These are phyloP conservation scores for Chlamydomonas sphaeroides DNA, from an alignment of 139 green algal genomes.

Conservation along the genomic window DNA sequence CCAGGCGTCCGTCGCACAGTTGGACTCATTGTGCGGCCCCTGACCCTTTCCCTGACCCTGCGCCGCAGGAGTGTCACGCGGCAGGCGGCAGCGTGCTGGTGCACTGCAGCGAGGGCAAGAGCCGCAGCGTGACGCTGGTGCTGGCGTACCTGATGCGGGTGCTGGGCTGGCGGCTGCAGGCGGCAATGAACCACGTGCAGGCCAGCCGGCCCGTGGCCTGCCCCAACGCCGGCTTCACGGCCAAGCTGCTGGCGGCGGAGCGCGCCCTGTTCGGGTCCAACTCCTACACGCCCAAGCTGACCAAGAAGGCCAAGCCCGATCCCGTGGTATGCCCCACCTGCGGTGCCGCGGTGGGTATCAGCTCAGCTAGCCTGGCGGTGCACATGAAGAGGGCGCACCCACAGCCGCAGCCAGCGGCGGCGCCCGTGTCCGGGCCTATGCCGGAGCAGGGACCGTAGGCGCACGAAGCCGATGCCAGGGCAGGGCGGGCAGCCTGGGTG, in stretches of 20 bases:
- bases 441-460: too few species aligned
- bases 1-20: too few species aligned
- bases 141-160: constrained; percentile 79
- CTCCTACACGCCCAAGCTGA: constrained; percentile 61
- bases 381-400: constrained; percentile 80
- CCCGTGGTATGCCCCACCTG: constrained; percentile 76
- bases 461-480: too few species aligned
- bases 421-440: neutral
- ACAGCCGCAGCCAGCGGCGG: neutral
- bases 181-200: constrained; percentile 64
- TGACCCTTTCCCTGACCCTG: too few species aligned
- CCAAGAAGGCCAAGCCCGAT: constrained; percentile 77
- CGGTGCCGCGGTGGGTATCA: constrained; percentile 70
- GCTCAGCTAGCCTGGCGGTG: constrained; percentile 67
- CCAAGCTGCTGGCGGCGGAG: constrained; percentile 73
- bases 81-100: constrained; percentile 75
- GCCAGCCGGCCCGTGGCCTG: constrained; percentile 63
- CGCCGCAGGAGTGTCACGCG: too few species aligned
- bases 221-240: constrained; percentile 89
- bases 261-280: constrained; percentile 65
- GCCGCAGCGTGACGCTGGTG: constrained; percentile 78
- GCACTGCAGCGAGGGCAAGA: constrained; percentile 91
- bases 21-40: too few species aligned
- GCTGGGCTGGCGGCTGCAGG: constrained; percentile 61
- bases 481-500: too few species aligned